Evolutionary conservation across 148 eudicot species (phyloP).

Genomic region (Cornus controversa): DNA sequence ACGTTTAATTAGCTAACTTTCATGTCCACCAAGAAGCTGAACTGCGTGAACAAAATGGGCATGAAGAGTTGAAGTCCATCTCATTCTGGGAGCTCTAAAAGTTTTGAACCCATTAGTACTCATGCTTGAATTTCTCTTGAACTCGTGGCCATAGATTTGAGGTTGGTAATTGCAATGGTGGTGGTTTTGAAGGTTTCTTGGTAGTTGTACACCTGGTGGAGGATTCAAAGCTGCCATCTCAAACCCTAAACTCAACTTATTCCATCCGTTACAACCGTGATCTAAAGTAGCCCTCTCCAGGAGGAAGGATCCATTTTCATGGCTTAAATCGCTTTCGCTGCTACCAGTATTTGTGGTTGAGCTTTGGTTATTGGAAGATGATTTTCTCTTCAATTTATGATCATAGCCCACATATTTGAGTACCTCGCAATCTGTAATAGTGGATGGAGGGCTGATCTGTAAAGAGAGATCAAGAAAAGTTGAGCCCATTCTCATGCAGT

Average conservation of each 20-base stretch:
- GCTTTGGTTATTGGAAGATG: conserved; percentile 26
- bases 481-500: conserved; percentile 9
- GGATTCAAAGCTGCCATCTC: conserved; percentile 22
- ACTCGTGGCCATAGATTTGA: conserved; percentile 44
- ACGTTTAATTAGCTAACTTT: conserved; percentile 36
- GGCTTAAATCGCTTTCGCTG: conserved; percentile 53
- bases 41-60: conserved; percentile 96
- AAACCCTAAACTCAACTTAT: conserved; percentile 48
- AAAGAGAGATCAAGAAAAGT: conserved; percentile 64
- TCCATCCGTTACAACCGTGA: conserved; percentile 1
- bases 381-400: conserved; percentile 1
- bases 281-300: conserved; percentile 11
- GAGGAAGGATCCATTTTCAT: conserved; percentile 27
- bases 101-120: conserved; percentile 40
- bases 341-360: conserved; percentile 36
- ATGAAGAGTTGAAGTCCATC: conserved; percentile 98
- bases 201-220: conserved; percentile 1
- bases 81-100: conserved; percentile 88
- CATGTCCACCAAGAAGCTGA: conserved; percentile 97
- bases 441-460: conserved; percentile 61
- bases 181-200: conserved; percentile 10
- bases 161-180: conserved; percentile 27
- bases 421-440: conserved; percentile 15
- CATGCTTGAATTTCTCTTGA: conserved; percentile 59
- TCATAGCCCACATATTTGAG: conserved; percentile 16